Percentiles rank a stretch among this genome's conserved stretches.
phyloP scores from a whole-genome alignment of 768 basidiomycete species.

The Agaricus subrufescens region DNA sequence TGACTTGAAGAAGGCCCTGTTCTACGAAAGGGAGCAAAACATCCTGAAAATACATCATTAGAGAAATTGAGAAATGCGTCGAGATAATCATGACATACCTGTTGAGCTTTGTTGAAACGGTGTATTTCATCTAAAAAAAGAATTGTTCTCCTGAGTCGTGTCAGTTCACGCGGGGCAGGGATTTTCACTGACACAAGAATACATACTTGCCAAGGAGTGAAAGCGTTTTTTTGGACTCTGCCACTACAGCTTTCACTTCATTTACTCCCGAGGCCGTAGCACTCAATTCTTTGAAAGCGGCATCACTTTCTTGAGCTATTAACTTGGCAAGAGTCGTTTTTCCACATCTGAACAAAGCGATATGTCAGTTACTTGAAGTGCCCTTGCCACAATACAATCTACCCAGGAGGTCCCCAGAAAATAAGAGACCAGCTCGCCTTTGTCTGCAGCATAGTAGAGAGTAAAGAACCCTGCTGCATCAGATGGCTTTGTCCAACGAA shows the following conservation, averaged over 20 bases:
- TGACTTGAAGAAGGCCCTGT: slow-evolving; percentile 66
- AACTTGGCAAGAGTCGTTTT: slow-evolving; percentile 77
- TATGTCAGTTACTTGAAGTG: not conserved
- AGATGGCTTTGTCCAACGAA: slow-evolving; percentile 73
- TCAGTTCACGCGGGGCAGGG: not conserved
- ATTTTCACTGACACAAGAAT: not conserved
- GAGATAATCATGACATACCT: slow-evolving; percentile 31
- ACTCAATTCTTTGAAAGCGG: slow-evolving; percentile 70
- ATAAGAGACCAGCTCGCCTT: slow-evolving; percentile 58
- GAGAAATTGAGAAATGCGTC: not conserved
- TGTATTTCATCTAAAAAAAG: slow-evolving; percentile 86
- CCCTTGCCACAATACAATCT: slow-evolving; percentile 7
- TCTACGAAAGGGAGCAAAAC: slow-evolving; percentile 81
- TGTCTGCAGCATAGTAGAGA: slow-evolving; percentile 46
- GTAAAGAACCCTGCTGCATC: slow-evolving; percentile 49
- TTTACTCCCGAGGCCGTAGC: slow-evolving; percentile 66
- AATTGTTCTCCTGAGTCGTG: slow-evolving; percentile 55
- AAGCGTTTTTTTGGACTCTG: slow-evolving; percentile 67
- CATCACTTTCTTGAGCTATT: slow-evolving; percentile 53
- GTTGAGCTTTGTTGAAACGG: slow-evolving; percentile 69
- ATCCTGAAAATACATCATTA: slow-evolving; percentile 38
- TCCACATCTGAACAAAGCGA: slow-evolving; percentile 41
- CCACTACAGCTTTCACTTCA: slow-evolving; percentile 70
- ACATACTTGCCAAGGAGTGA: slow-evolving; percentile 58
- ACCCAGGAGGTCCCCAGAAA: slow-evolving; percentile 78